A percentile compares a stretch with the other conserved stretches of the same genome.
phyloP scores from a whole-genome alignment of 164 flowering plant genomes.

The Nelumbo lutea region DNA sequence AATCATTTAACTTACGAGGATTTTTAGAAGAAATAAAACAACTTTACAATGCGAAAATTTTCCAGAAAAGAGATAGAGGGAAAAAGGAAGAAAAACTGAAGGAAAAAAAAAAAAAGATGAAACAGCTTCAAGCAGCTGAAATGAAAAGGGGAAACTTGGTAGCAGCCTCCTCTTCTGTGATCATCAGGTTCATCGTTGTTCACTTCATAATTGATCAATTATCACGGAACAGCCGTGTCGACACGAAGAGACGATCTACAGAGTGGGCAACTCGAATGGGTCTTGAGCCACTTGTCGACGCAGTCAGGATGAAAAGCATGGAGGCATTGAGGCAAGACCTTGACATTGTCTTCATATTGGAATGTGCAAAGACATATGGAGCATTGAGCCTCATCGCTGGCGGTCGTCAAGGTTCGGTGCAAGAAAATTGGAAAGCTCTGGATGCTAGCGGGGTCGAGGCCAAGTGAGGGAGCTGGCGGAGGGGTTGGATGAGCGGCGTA shows the following conservation, averaged over 20 bases:
- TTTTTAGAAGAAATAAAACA: too few species aligned
- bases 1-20: too few species aligned
- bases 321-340: conserved; percentile 58
- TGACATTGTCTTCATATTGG: conserved; percentile 57
- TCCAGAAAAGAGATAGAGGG: too few species aligned
- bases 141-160: too few species aligned
- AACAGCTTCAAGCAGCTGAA: too few species aligned
- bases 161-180: too few species aligned
- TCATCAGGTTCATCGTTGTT: too few species aligned
- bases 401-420: conserved; percentile 14
- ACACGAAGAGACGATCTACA: conserved; percentile 54
- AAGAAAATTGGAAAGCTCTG: conserved; percentile 38
- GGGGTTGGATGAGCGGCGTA: neutral
- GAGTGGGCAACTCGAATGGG: conserved; percentile 73
- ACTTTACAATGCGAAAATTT: too few species aligned
- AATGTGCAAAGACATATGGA: conserved; percentile 62
- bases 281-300: conserved; percentile 64
- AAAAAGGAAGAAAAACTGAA: too few species aligned
- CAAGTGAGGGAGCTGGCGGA: conserved; percentile 7
- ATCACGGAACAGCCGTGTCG: conserved; percentile 30
- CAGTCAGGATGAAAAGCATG: conserved; percentile 70
- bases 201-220: too few species aligned
- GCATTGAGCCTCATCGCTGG: conserved; percentile 35
- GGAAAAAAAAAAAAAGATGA: too few species aligned
- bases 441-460: conserved; percentile 33